Percentiles rank a stretch among this genome's conserved stretches.
Evolutionary conservation across 75 land plant species (phyloP).

Genomic region (Pinus albicaulis): DNA sequence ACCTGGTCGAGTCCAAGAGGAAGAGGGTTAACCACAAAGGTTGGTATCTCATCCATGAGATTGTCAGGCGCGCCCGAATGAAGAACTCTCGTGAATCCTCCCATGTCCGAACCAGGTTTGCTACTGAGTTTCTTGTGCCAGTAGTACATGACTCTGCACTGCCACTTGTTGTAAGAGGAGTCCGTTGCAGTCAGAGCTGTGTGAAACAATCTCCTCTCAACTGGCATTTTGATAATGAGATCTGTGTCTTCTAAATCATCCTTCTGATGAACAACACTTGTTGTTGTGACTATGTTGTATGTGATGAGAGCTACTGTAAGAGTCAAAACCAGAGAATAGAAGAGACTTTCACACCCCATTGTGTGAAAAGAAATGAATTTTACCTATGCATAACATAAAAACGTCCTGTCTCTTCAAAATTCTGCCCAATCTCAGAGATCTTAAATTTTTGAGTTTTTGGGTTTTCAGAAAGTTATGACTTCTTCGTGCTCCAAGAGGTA

Average conservation of each 20-base stretch:
- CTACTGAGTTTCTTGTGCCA: constrained; percentile 80
- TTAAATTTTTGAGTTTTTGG: too few relatives aligned
- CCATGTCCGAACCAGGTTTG: constrained; percentile 82
- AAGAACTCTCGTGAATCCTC: constrained; percentile 91
- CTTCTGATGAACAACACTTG: constrained; percentile 17
- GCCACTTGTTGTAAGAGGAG: constrained; percentile 88
- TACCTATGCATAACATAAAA: too few relatives aligned
- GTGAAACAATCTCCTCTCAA: constrained; percentile 62
- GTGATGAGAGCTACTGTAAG: constrained; percentile 65
- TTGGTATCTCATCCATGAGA: constrained; percentile 96
- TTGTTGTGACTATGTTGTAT: constrained; percentile 67
- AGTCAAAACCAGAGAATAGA: constrained; percentile 37
- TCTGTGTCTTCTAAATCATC: constrained; percentile 8
- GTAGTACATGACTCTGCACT: constrained; percentile 95
- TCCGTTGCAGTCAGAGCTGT: constrained; percentile 88
- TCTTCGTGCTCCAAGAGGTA: too few relatives aligned
- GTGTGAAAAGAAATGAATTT: too few relatives aligned
- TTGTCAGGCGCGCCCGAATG: constrained; percentile 88
- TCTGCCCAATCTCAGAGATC: too few relatives aligned
- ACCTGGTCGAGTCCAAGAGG: constrained; percentile 85
- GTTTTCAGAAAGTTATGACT: too few relatives aligned
- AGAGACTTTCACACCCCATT: constrained; percentile 48
- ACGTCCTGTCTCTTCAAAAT: too few relatives aligned
- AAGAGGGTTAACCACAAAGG: constrained; percentile 86
- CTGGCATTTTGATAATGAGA: constrained; percentile 53